Evolutionary conservation across 2,329 filamentous ascomycete species (phyloP).

Genomic region (Colletotrichum plurivorum): DNA sequence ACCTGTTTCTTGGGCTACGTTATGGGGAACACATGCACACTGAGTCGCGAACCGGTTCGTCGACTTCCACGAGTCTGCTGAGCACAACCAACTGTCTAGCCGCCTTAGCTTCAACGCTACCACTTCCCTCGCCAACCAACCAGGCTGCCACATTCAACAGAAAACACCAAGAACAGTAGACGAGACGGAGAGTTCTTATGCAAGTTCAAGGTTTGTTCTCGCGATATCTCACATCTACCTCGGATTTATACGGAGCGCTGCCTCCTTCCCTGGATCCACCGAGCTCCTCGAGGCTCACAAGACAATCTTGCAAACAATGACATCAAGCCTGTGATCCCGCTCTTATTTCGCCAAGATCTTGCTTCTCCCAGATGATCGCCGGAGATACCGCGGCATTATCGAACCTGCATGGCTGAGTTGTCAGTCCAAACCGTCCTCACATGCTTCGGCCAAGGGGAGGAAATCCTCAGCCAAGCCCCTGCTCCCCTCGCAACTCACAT

Average conservation of each 20-base stretch:
- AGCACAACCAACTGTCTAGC: conserved; percentile 15
- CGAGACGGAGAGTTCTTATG: background rate
- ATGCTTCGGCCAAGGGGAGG: no score
- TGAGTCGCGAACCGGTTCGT: conserved; percentile 15
- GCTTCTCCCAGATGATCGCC: background rate
- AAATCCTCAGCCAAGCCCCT: no score
- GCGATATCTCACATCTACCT: background rate
- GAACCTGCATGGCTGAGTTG: no score
- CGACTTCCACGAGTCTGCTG: conserved; percentile 8
- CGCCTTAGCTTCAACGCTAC: conserved; percentile 28
- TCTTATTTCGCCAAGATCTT: background rate
- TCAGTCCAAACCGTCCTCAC: no score
- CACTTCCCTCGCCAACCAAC: background rate
- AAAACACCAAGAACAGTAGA: background rate
- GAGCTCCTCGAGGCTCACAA: background rate
- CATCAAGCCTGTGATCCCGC: conserved; percentile 10
- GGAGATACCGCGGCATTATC: no score
- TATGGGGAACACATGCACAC: conserved; percentile 5
- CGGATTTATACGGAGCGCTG: conserved; percentile 15
- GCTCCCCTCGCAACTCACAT: background rate
- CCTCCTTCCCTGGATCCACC: background rate
- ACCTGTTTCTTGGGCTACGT: background rate
- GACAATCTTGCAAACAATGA: background rate
- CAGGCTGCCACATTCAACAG: background rate
- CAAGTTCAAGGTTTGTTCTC: background rate